These are phyloP conservation scores for Excoecaria cochinchinensis DNA, from an alignment of 345 rosid genomes.

Conservation along the genomic window DNA sequence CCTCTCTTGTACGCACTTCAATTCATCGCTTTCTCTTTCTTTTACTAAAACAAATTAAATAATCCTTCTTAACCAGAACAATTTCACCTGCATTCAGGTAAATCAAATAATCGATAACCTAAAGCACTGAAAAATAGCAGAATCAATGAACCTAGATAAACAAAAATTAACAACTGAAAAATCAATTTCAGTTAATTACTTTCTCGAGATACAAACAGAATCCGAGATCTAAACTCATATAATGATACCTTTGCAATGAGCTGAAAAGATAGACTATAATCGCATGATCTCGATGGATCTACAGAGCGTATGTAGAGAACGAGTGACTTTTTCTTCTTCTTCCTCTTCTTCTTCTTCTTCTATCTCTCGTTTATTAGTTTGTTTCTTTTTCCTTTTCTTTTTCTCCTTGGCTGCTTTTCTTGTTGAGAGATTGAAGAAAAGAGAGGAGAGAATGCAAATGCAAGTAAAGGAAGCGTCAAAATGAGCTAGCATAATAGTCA, in stretches of 20 bases:
- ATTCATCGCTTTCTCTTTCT: slow-evolving; percentile 26
- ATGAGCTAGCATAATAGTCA: not conserved
- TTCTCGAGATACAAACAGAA: slow-evolving; percentile 13
- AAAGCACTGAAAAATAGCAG: not conserved
- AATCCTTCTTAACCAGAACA: not conserved
- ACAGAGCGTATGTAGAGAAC: not conserved
- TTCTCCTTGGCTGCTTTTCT: not conserved
- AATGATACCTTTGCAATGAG: not conserved
- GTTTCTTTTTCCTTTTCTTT: not conserved
- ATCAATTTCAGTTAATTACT: not conserved
- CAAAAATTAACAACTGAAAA: not conserved
- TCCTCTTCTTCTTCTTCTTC: not conserved
- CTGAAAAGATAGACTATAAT: not conserved
- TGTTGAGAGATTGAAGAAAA: not conserved
- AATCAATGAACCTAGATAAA: not conserved
- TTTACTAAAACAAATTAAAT: not conserved
- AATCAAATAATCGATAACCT: not conserved
- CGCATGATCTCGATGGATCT: slow-evolving; percentile 6
- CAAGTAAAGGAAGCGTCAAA: slow-evolving; percentile 10
- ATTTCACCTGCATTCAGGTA: not conserved
- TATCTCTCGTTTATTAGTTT: not conserved
- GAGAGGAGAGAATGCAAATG: not conserved
- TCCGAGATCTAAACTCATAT: not conserved
- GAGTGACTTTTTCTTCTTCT: not conserved
- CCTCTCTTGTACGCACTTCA: slow-evolving; percentile 21